A percentile compares a stretch with the other conserved stretches of the same genome.
These are phyloP conservation scores for Heliosperma pusillum DNA, from an alignment of 148 eudicot species.

Conservation along the genomic window DNA sequence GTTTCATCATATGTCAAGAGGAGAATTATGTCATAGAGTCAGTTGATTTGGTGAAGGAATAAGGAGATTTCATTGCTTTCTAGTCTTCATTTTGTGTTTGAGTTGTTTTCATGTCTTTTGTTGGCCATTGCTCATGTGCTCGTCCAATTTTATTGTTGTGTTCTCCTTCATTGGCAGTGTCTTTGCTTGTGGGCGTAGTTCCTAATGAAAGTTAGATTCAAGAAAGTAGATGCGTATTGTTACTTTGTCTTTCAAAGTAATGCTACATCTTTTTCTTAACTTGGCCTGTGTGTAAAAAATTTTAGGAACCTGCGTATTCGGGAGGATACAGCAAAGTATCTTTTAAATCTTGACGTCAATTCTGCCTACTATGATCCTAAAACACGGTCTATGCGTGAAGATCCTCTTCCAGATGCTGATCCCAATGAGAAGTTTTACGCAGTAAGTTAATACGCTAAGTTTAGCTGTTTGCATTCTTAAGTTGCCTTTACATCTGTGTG, in stretches of 20 bases:
- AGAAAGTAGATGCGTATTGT: not conserved
- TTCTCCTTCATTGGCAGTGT: too few species aligned
- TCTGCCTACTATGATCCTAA: slow-evolving; percentile 93
- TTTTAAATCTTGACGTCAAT: slow-evolving; percentile 79
- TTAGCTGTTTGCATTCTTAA: not conserved
- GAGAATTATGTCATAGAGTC: too few species aligned
- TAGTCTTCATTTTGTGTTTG: too few species aligned
- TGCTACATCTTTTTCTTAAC: slow-evolving; percentile 4
- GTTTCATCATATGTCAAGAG: too few species aligned
- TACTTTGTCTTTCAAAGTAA: too few species aligned
- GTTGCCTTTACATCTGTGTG: not conserved
- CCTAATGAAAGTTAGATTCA: too few species aligned
- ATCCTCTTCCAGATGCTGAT: slow-evolving; percentile 96
- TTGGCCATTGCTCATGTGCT: too few species aligned
- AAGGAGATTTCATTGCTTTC: too few species aligned
- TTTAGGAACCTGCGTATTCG: slow-evolving; percentile 84
- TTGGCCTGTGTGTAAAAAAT: not conserved
- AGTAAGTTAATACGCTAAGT: slow-evolving; percentile 35
- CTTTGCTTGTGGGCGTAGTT: too few species aligned
- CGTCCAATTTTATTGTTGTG: too few species aligned
- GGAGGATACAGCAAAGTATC: slow-evolving; percentile 94
- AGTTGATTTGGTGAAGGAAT: too few species aligned
- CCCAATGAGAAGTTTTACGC: slow-evolving; percentile 78
- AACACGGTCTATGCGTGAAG: slow-evolving; percentile 97
- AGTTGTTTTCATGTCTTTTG: too few species aligned